Conservation (phyloP, 2,329 filamentous ascomycete species). For the Cryphonectria carpinicola region DNA sequence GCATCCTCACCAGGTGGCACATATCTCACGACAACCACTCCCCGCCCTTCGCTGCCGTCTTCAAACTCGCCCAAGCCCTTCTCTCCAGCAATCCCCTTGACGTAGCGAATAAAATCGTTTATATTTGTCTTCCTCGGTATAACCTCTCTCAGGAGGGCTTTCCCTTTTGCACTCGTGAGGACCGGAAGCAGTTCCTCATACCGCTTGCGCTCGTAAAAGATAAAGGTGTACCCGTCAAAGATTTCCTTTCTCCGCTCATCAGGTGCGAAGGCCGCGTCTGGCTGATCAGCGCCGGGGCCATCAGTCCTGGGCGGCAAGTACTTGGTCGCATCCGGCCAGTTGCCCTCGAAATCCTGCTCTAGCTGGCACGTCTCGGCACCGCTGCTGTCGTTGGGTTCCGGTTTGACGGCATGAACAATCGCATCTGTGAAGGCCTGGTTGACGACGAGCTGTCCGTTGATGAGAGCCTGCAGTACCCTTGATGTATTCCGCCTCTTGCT, state of each 20-base stretch:
- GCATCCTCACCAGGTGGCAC: slow-evolving; percentile 58
- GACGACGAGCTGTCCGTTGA: slow-evolving; percentile 80
- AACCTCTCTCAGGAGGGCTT: slow-evolving; percentile 71
- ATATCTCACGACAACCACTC: slow-evolving; percentile 79
- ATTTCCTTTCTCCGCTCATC: slow-evolving; percentile 67
- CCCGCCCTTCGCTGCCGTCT: slow-evolving; percentile 65
- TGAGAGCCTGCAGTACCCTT: slow-evolving; percentile 82
- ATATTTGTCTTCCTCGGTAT: slow-evolving; percentile 65
- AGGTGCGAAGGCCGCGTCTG: slow-evolving; percentile 72
- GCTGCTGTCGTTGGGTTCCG: slow-evolving; percentile 52
- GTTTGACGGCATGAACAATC: slow-evolving; percentile 63
- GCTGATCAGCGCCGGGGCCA: slow-evolving; percentile 69
- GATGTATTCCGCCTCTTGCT: slow-evolving; percentile 88
- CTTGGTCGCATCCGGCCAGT: slow-evolving; percentile 76
- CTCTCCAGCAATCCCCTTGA: slow-evolving; percentile 74
- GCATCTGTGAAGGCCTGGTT: slow-evolving; percentile 74
- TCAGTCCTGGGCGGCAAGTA: slow-evolving; percentile 75
- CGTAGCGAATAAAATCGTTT: slow-evolving; percentile 77
- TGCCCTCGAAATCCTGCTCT: slow-evolving; percentile 76
- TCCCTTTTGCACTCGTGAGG: slow-evolving; percentile 80
- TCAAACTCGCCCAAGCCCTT: slow-evolving; percentile 70
- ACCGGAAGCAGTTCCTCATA: slow-evolving; percentile 75
- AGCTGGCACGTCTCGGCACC: slow-evolving; percentile 58
- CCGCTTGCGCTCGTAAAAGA: slow-evolving; percentile 80
- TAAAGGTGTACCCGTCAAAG: slow-evolving; percentile 85